Base-by-base conservation (phyloP, 352 stramenopile genomes). In the Thalassiosira livingstoniorum region DNA sequence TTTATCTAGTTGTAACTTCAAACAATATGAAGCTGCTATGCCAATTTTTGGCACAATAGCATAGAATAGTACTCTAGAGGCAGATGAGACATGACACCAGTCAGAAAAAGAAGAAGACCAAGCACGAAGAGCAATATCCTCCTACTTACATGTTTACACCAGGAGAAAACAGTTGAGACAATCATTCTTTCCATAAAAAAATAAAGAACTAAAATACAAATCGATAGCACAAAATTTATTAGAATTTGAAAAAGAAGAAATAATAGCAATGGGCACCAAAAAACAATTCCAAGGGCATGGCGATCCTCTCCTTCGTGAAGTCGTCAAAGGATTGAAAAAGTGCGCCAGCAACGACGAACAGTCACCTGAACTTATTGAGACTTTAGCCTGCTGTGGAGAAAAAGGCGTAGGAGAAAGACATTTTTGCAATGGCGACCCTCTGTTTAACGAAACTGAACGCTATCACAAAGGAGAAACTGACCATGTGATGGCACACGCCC, bases 291-390 rank as follows among this genome's bases (percentile, higher is more conserved):
- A 70, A 51, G 63, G 64, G 15, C 77, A 80, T 45, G 63, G 68
- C 4, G 77, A 85, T 78, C 77, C 77, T 47, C 57, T 85, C 13
- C 37, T 85, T 0, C 43, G 51, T 39, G 69, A 79, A 47, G 69
- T 85, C 13, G 54, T 76, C n/a, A 35, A 10, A 4, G 45, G 69
- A 27, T 45, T 80, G 2, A 54, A 71, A 57, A 51, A 76, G 31
- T 45, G 11, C 25, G 0, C 54, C 2, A 55, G n/a, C n/a, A 25
- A 21, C 13, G 5, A 5, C 47, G n/a, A 27, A 58, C 4, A 58
- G 5, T 18, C 39, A 47, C 39, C 39, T 15, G 13, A 39, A 23
- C 47, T 27, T 51, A 23, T 45, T 2, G 66, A 65, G 15, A 75
- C 64, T n/a, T 3, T 27, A 11, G 21, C 57, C 7, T 18, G 11